These are phyloP conservation scores for Aquilaria sinensis DNA, from an alignment of 345 rosid genomes.

Conservation along the genomic window DNA sequence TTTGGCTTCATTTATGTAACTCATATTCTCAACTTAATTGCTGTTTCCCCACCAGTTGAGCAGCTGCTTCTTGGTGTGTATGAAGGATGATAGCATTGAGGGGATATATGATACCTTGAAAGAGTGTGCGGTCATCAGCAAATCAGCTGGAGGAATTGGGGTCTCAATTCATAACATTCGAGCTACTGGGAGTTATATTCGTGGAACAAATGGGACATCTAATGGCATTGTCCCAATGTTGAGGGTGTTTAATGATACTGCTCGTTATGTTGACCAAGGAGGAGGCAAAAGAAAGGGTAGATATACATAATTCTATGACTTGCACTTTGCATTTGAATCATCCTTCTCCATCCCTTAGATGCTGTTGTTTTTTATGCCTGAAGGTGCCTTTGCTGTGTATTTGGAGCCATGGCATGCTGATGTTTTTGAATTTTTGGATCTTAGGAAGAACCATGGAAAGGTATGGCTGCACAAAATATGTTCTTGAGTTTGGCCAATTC, in stretches of 20 bases:
- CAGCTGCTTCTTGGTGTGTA: constrained; percentile 84
- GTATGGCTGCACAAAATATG: constrained; percentile 19
- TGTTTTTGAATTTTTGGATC: constrained; percentile 64
- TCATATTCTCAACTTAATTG: neutral
- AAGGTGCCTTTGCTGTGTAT: constrained; percentile 87
- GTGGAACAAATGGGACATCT: constrained; percentile 81
- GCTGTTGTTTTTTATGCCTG: neutral
- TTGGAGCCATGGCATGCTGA: constrained; percentile 95
- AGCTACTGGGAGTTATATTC: constrained; percentile 77
- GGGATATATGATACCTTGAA: constrained; percentile 88
- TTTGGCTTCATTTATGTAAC: neutral
- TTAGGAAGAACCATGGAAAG: constrained; percentile 79
- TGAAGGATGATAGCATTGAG: constrained; percentile 94
- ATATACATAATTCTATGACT: neutral
- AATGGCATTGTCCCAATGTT: constrained; percentile 86
- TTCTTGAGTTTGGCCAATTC: neutral
- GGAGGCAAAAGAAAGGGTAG: constrained; percentile 86
- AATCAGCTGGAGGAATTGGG: constrained; percentile 94
- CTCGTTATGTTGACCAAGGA: constrained; percentile 89
- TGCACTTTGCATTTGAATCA: neutral
- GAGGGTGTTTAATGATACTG: constrained; percentile 78
- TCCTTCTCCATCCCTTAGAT: neutral
- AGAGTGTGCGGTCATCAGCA: constrained; percentile 95
- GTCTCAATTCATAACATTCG: constrained; percentile 82
- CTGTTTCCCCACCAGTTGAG: constrained; percentile 51